Evolutionary conservation across 2,329 filamentous ascomycete species (phyloP).

Genomic region (Clonostachys solani): DNA sequence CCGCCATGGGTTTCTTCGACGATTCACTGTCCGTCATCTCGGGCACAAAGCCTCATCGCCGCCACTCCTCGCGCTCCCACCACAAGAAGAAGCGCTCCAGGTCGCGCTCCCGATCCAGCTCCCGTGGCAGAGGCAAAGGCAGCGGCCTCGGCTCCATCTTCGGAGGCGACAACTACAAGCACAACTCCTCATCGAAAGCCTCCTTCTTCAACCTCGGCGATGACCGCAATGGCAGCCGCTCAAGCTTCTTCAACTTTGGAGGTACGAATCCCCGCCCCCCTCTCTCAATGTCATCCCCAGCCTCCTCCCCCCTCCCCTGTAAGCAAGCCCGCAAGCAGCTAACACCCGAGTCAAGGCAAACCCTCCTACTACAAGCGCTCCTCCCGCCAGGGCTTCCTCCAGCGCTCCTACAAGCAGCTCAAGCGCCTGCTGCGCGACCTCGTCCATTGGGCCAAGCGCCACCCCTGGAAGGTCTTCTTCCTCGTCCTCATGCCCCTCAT

Average conservation of each 20-base stretch:
- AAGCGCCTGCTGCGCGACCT: conserved; percentile 78
- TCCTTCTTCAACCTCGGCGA: conserved; percentile 43
- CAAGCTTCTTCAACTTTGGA: conserved; percentile 42
- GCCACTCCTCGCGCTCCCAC: conserved; percentile 19
- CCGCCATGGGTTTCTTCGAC: conserved; percentile 21
- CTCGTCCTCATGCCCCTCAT: conserved; percentile 84
- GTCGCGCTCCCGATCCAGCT: conserved; percentile 34
- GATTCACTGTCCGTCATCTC: conserved; percentile 23
- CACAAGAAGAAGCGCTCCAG: conserved; percentile 25
- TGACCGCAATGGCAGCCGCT: conserved; percentile 31
- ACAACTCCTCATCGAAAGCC: conserved; percentile 31
- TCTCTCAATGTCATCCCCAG: neutral
- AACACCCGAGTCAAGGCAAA: conserved; percentile 29
- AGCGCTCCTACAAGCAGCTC: conserved; percentile 69
- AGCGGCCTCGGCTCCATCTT: conserved; percentile 24
- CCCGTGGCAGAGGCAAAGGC: conserved; percentile 18
- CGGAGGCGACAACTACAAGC: conserved; percentile 25
- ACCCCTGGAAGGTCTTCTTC: conserved; percentile 85
- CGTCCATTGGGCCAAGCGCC: conserved; percentile 72
- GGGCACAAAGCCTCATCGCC: conserved; percentile 15
- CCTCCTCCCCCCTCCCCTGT: neutral
- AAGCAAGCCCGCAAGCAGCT: neutral
- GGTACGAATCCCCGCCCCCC: conserved; percentile 9
- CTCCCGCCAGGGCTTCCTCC: conserved; percentile 74
- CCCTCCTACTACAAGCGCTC: conserved; percentile 74